These are phyloP conservation scores for Ophiosphaerella narmari DNA, from an alignment of 2,329 filamentous ascomycete genomes.

Conservation along the genomic window DNA sequence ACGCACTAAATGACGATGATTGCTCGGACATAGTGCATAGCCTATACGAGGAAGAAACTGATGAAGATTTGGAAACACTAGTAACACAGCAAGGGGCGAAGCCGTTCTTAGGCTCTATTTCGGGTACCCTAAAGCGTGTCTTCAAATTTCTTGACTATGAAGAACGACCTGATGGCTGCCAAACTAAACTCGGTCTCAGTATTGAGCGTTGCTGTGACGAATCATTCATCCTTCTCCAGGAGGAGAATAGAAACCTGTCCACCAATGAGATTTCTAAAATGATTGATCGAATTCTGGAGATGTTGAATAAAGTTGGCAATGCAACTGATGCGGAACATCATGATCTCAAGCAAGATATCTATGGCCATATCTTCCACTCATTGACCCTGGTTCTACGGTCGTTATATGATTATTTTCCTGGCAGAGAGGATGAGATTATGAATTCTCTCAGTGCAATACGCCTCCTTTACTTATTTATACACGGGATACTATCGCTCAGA, in stretches of 20 bases:
- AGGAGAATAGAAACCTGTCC: slow-evolving; percentile 4
- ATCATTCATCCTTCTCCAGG: not conserved
- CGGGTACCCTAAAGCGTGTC: slow-evolving; percentile 17
- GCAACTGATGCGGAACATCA: slow-evolving; percentile 6
- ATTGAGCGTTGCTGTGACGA: slow-evolving; percentile 20
- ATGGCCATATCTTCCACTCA: slow-evolving; percentile 29
- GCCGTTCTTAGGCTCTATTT: not conserved
- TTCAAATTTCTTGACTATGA: slow-evolving; percentile 27
- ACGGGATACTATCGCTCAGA: slow-evolving; percentile 29
- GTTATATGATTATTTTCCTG: slow-evolving; percentile 20
- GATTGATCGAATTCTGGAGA: slow-evolving; percentile 5
- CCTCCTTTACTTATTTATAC: slow-evolving; percentile 19
- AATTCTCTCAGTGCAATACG: slow-evolving; percentile 19
- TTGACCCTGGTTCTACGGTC: slow-evolving; percentile 19
- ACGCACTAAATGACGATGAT: not conserved
- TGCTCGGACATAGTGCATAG: not conserved
- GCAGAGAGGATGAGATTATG: slow-evolving; percentile 3
- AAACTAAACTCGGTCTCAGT: slow-evolving; percentile 14
- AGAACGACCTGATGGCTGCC: slow-evolving; percentile 20
- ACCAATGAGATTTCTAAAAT: slow-evolving; percentile 12
- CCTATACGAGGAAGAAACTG: not conserved
- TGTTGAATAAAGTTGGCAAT: slow-evolving; percentile 8
- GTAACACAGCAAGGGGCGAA: not conserved
- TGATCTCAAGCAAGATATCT: slow-evolving; percentile 35
- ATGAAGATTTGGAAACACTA: slow-evolving; percentile 4